Evolutionary conservation across 345 rosid genomes (phyloP).

Genomic region (Turritis glabra): DNA sequence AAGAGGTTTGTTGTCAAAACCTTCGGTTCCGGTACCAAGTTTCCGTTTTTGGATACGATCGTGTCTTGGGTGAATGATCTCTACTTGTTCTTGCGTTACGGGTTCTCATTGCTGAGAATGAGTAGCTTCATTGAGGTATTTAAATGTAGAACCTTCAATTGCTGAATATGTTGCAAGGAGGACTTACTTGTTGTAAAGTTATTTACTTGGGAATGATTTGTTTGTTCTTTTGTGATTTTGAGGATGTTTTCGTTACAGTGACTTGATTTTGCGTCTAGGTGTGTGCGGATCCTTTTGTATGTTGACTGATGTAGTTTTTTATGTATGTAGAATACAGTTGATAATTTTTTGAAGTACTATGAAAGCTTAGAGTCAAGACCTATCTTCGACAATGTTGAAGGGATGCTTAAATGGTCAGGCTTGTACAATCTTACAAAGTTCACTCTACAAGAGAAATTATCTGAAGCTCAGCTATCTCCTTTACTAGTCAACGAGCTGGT

Average conservation of each 20-base stretch:
- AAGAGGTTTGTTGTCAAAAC: conserved; percentile 66
- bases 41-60: conserved; percentile 55
- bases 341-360: conserved; percentile 76
- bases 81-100: conserved; percentile 62
- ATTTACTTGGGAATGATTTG: neutral
- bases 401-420: conserved; percentile 89
- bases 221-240: neutral
- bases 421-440: conserved; percentile 67
- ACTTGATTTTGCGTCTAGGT: neutral
- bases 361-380: conserved; percentile 66
- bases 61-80: conserved; percentile 60
- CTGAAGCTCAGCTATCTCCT: conserved; percentile 52
- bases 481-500: conserved; percentile 63
- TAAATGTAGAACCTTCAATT: neutral
- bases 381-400: conserved; percentile 71
- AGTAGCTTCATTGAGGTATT: conserved; percentile 62
- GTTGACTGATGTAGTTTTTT: neutral
- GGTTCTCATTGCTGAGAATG: conserved; percentile 80
- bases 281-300: conserved; percentile 1
- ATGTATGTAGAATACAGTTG: conserved; percentile 55
- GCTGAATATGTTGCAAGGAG: neutral
- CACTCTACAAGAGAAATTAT: conserved; percentile 60
- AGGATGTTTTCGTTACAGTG: neutral
- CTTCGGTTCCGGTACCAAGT: conserved; percentile 36
- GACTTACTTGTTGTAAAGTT: neutral